Conservation (phyloP, 2,329 filamentous ascomycete genomes). For the Cladosporium austrohemisphaericum region DNA sequence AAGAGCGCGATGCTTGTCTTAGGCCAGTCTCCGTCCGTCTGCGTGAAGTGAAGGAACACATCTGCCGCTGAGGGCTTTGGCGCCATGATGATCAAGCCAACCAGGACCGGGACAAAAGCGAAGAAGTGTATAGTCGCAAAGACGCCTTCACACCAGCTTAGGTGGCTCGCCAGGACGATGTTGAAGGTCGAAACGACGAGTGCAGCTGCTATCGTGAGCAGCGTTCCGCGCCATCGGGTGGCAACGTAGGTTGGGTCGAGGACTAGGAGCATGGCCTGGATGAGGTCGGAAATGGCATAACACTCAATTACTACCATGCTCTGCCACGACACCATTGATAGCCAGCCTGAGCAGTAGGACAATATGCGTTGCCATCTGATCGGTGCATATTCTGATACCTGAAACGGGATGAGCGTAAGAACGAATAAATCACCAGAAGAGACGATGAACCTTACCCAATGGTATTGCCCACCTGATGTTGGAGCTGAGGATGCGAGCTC, state of each 20-base stretch:
- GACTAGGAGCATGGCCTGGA: constrained; percentile 8
- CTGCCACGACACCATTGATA: constrained; percentile 13
- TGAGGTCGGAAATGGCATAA: constrained; percentile 9
- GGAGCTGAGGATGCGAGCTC: constrained; percentile 35
- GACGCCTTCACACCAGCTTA: constrained; percentile 31
- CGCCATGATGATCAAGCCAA: constrained; percentile 28
- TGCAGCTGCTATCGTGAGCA: constrained; percentile 25
- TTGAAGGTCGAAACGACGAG: constrained; percentile 27
- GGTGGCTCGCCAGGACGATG: constrained; percentile 26
- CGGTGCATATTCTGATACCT: constrained; percentile 32
- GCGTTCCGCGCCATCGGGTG: constrained; percentile 24
- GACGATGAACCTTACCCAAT: too few species aligned
- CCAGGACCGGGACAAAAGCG: constrained; percentile 31
- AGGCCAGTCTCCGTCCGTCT: constrained; percentile 34
- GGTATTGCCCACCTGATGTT: constrained; percentile 28
- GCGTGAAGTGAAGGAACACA: constrained; percentile 8
- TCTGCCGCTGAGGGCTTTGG: constrained; percentile 9
- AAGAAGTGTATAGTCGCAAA: constrained; percentile 33
- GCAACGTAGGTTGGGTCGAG: constrained; percentile 16
- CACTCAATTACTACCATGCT: constrained; percentile 14
- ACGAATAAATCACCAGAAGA: neutral
- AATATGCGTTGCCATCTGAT: constrained; percentile 25
- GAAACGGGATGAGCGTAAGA: neutral
- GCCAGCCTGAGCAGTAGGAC: constrained; percentile 12
- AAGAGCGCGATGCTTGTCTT: constrained; percentile 27